Evolutionary conservation across 2,329 filamentous ascomycete species (phyloP), one percentile per base, ranked within the genome.

Genomic region (Fusarium circinatum): DNA sequence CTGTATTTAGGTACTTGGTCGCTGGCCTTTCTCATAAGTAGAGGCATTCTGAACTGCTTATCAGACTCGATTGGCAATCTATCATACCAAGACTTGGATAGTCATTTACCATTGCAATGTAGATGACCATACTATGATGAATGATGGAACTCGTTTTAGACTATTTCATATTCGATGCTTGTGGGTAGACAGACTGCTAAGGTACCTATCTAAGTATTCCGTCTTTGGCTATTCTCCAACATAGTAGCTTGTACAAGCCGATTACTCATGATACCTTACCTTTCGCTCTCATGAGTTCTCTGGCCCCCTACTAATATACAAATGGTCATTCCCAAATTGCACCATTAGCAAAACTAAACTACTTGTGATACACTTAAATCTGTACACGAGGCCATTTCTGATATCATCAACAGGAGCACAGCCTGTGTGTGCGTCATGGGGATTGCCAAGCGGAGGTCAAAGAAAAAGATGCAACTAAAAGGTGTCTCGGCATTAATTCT

Each of bases 391-490:
- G 30, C 22, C 61, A 38, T 64, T 48, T 36, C 49, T 34, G 41
- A 62, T 26, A 55, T 68, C 47, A 49, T 54, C 22, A 45, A 22
- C 39, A 45, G 24, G 24, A 55, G 34, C 65, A 62, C 42, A 56
- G 65, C 39, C 28, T n/a, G 36, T 15, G 36, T 47, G 44, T 64
- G 66, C 48, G 64, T 68, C 64, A 68, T 49, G 32, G 38, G 44
- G 30, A 49, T n/a, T 56, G 65, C 66, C 57, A 64, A 69, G 57
- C 26, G 36, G 38, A 55, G 32, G 8, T 26, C 57, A 38, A 69
- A 63, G 57, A 56, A 39, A 51, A 69, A 51, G n/a, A 69, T 69
- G 49, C 57, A 45, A 38, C 36, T 45, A 63, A 41, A 34, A 56
- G 32, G 22, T 55, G 44, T 42, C 56, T 63, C 32, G 56, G 64